Evolutionary conservation across 345 rosid genomes (phyloP), one percentile per base, ranked within the genome.

Genomic region (Odontarrhena argentea): DNA sequence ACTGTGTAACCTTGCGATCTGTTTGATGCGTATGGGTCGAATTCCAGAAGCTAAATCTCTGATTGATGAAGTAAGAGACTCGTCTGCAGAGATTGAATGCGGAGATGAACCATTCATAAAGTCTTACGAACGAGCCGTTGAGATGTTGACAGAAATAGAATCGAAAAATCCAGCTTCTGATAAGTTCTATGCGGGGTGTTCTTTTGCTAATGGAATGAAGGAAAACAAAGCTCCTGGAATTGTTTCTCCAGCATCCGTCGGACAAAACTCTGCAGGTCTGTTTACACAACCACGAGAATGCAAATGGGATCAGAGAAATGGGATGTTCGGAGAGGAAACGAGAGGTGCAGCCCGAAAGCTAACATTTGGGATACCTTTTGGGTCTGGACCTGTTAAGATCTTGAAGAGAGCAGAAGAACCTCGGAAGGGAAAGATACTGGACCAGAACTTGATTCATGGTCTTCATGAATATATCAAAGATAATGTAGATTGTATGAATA

Each of bases 1-100:
- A 80, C 77, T 74, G 51, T 85, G 90, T 71, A 91, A 91, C 73
- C 85, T 88, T 2, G 94, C 92, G 0, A 69, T 88, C 58, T 84
- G 94, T 74, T 75, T 91, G 86, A 81, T 88, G 83, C 80, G 78
- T 53, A 84, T 81, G 85, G 85, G 83, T 77, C 84, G 78, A 60
- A 63, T 88, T 15, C 12, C 57, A 7, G 96, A 91, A 78, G 97
- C 94, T 36, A 91, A 78, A 70, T 79, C 78, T 37, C 77, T 87
- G 61, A 76, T 91, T 62, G 71, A 78, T 61, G 83, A 66, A 7
- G 85, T 87, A 26, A 78, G 70, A 75, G 82, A 37, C 56, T 78
- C 84, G 1, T 68, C 78, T 45, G 37, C 3, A 36, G 68, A 73
- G 48, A 47, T 32, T 26, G 65, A 67, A 35, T 56, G 63, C 41